Percentiles rank a stretch among this genome's conserved stretches.
Evolutionary conservation across 78 protist species (phyloP).

Genomic region (Dictyostelium citrinum): DNA sequence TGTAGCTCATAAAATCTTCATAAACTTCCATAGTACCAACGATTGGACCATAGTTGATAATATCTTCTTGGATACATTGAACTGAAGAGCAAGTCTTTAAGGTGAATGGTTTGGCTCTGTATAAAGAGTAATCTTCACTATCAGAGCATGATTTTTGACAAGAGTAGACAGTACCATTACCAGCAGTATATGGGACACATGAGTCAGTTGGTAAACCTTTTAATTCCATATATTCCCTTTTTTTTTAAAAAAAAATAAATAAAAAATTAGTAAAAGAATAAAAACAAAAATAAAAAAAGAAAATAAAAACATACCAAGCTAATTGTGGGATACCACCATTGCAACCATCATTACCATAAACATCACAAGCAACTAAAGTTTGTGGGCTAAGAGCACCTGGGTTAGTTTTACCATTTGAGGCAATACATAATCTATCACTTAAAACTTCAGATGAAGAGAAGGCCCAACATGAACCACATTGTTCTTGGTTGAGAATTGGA

Average conservation of each 20-base stretch:
- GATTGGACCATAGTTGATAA: constrained; percentile 53
- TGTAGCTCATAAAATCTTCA: neutral
- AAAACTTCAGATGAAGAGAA: constrained; percentile 55
- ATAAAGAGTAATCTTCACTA: neutral
- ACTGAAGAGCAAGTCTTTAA: constrained; percentile 22
- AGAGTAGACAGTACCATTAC: constrained; percentile 43
- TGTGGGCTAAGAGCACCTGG: constrained; percentile 61
- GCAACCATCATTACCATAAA: constrained; percentile 65
- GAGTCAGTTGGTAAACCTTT: constrained; percentile 82
- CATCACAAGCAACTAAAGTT: constrained; percentile 46
- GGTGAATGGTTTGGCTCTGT: constrained; percentile 45
- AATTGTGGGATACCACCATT: constrained; percentile 80
- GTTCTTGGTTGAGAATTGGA: constrained; percentile 52
- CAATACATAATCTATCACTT: constrained; percentile 72
- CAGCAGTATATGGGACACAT: constrained; percentile 82
- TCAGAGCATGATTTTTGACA: constrained; percentile 57
- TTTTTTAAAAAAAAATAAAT: neutral
- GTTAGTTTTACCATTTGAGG: constrained; percentile 39
- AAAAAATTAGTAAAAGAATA: no score
- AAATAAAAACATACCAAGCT: constrained; percentile 34
- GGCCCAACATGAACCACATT: constrained; percentile 74
- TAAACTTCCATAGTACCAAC: constrained; percentile 78
- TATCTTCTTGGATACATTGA: constrained; percentile 18
- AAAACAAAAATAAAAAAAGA: constrained; percentile 80
- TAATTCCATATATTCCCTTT: neutral